Conservation (phyloP, 805 yeast species). For the Candida ascalaphidarum region DNA sequence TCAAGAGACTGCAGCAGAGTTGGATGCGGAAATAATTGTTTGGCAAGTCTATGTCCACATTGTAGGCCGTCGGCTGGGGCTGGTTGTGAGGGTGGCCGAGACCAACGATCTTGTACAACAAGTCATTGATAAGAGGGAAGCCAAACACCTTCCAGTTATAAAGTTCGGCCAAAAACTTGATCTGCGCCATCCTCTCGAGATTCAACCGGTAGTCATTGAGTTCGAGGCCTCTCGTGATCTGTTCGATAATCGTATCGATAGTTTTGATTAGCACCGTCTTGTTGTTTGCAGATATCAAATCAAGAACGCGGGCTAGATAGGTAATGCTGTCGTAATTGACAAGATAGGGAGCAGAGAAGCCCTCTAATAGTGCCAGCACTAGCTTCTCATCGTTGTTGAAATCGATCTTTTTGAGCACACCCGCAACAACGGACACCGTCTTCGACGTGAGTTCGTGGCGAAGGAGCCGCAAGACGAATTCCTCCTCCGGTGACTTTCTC, state of each 20-base stretch:
- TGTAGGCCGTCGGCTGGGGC: slow-evolving; percentile 41
- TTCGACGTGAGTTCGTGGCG: slow-evolving; percentile 39
- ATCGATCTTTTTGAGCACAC: slow-evolving; percentile 33
- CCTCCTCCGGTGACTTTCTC: slow-evolving; percentile 13
- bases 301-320: slow-evolving; percentile 40
- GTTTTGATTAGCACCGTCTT: slow-evolving; percentile 35
- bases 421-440: slow-evolving; percentile 13
- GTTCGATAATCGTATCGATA: slow-evolving; percentile 59
- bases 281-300: slow-evolving; percentile 14
- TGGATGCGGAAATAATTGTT: slow-evolving; percentile 68
- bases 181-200: slow-evolving; percentile 53
- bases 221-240: slow-evolving; percentile 60
- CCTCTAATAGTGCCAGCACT: slow-evolving; percentile 17
- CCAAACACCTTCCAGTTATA: slow-evolving; percentile 40
- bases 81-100: slow-evolving; percentile 57
- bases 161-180: slow-evolving; percentile 52
- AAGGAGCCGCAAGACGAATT: slow-evolving; percentile 28
- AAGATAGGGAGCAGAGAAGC: slow-evolving; percentile 54
- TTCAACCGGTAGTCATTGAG: slow-evolving; percentile 49
- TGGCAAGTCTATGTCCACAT: slow-evolving; percentile 47
- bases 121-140: slow-evolving; percentile 37
- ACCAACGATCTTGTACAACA: slow-evolving; percentile 49
- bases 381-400: slow-evolving; percentile 35
- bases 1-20: slow-evolving; percentile 29
- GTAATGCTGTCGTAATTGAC: slow-evolving; percentile 50